Base-by-base conservation (phyloP, 176 grass and related monocot genomes). In the Phoenix roebelenii region DNA sequence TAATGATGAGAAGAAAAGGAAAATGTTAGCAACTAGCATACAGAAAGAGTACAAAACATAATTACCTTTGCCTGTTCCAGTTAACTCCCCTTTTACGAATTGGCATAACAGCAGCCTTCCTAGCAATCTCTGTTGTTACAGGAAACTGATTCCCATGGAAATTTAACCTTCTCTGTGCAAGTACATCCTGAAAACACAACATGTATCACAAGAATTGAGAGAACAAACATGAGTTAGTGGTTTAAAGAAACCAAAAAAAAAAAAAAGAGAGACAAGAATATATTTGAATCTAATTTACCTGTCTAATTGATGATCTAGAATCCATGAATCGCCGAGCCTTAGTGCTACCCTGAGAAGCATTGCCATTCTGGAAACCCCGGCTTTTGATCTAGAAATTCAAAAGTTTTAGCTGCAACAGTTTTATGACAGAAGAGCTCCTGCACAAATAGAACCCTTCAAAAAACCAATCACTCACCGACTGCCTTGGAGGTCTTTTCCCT, bases 141-240 rank as follows among this genome's bases (percentile, higher is more conserved):
- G 74, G 57, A 19, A 98, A 93, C 68, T 92, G 82, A 81, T 82
- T 89, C 65, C 75, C 75, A n/a, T 73, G 59, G 58, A 93, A 81
- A 81, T 93, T 89, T 69, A 88, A 81, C 81, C 93, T 85, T 71
- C 76, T 92, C 59, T 79, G 82, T 50, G 88, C 84, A 72, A 98
- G 73, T 25, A 71, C 64, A 22, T 85, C 94, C 94, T 98, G 67
- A 20, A 77, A 1, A 80, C 14, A 24, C 57, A 79, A 18, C n/a
- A 60, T 56, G 62, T 55, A 54, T 44, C 14, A 32, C 18, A 4
- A 28, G 16, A 19, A 22, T 55, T 7, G 22, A 63, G 22, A 44
- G 26, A 24, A 17, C 10, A 54, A 73, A 22, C 51, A 44, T 2
- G 10, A 44, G 35, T 32, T 32, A 32, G 29, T 32, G 29, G 5